Evolutionary conservation across 441 rosid species (phyloP).

Genomic region (Manihot esculenta): DNA sequence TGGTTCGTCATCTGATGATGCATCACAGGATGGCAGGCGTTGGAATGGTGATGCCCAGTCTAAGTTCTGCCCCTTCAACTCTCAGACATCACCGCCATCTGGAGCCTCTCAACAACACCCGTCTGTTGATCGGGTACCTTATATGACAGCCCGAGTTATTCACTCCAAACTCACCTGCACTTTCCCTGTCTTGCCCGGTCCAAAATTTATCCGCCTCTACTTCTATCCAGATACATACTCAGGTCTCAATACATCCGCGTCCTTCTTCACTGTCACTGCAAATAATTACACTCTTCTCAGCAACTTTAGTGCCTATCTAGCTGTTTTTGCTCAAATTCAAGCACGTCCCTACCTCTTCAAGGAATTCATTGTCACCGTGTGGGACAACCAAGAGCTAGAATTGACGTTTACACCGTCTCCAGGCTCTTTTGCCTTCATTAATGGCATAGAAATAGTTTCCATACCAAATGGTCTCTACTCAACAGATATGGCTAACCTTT

Average conservation of each 20-base stretch:
- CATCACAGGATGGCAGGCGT: conserved; percentile 11
- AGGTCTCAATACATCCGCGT: too few relatives aligned
- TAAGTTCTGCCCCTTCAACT: conserved; percentile 5
- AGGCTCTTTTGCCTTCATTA: conserved; percentile 39
- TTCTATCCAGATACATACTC: too few relatives aligned
- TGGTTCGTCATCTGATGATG: conserved; percentile 16
- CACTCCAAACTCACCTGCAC: too few relatives aligned
- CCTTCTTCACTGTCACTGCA: too few relatives aligned
- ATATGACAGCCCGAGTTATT: too few relatives aligned
- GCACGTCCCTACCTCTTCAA: not conserved
- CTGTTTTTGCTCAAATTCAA: not conserved
- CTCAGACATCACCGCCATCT: conserved; percentile 8
- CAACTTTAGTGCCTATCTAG: too few relatives aligned
- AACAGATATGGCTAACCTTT: not conserved
- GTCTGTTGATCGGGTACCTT: too few relatives aligned
- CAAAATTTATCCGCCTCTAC: too few relatives aligned
- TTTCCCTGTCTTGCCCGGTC: too few relatives aligned
- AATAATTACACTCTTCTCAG: too few relatives aligned
- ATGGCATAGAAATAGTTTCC: conserved; percentile 45
- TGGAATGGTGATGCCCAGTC: conserved; percentile 25
- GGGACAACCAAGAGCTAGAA: conserved; percentile 21
- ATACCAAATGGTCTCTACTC: conserved; percentile 35
- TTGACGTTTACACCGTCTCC: conserved; percentile 19
- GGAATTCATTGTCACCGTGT: conserved; percentile 26
- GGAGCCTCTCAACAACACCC: not conserved